Evolutionary conservation across 2,329 filamentous ascomycete genomes (phyloP).

Genomic region (Xylaria sp.): DNA sequence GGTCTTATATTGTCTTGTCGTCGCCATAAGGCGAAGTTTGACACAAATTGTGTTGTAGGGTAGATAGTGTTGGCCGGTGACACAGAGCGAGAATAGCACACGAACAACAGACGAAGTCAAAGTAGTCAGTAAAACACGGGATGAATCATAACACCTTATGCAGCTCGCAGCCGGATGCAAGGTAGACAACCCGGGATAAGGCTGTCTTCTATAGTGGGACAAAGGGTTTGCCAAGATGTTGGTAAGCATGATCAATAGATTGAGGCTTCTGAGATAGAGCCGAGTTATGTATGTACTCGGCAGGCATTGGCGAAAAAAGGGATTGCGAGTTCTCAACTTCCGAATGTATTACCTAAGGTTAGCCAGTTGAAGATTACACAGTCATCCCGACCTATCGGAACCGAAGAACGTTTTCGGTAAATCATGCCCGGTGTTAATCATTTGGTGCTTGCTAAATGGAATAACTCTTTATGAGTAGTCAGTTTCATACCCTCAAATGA

Average conservation of each 20-base stretch:
- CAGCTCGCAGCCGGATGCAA: neutral
- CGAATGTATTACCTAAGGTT: neutral
- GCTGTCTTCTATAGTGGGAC: neutral
- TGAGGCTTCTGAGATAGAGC: neutral
- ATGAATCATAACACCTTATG: conserved; percentile 4
- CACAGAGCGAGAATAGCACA: neutral
- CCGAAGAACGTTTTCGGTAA: conserved; percentile 8
- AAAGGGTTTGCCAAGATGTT: neutral
- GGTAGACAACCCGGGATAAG: neutral
- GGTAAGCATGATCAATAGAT: neutral
- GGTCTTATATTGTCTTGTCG: neutral
- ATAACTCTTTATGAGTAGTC: neutral
- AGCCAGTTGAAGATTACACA: neutral
- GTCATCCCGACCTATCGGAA: neutral
- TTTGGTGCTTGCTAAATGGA: neutral
- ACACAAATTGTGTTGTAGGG: conserved; percentile 13
- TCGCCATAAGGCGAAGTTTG: neutral
- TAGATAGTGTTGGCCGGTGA: neutral
- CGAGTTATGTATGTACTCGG: neutral
- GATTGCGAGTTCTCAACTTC: neutral
- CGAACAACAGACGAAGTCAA: neutral
- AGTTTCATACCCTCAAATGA: conserved; percentile 22
- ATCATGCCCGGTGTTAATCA: neutral
- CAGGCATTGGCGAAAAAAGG: neutral
- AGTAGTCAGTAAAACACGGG: conserved; percentile 1